Evolutionary conservation across 768 basidiomycete genomes (phyloP).

Genomic region (Sporobolomyces pararoseus): DNA sequence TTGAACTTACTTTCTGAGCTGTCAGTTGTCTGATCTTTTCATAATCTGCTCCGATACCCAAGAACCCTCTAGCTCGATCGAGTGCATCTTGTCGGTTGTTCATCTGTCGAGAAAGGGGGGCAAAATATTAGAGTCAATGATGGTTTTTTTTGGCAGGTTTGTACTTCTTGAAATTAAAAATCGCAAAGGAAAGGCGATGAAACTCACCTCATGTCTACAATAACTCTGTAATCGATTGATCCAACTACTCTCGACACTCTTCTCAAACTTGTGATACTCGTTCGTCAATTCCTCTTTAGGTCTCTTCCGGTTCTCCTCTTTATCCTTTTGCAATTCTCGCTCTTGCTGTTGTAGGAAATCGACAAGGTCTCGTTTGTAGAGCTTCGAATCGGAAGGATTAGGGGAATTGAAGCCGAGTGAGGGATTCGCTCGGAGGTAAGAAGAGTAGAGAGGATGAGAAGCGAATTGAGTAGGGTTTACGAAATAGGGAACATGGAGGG

Average conservation of each 20-base stretch:
- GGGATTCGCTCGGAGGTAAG: constrained; percentile 20
- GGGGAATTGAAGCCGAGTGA: constrained; percentile 11
- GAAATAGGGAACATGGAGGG: constrained; percentile 70
- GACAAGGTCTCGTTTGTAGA: constrained; percentile 12
- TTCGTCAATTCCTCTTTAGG: background rate
- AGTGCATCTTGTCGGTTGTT: constrained; percentile 67
- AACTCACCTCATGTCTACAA: constrained; percentile 62
- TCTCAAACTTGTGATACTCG: constrained; percentile 21
- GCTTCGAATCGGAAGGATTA: background rate
- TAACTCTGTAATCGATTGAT: constrained; percentile 58
- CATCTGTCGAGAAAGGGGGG: background rate
- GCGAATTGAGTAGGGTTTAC: constrained; percentile 74
- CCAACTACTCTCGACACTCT: constrained; percentile 29
- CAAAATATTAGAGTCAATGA: too few species aligned
- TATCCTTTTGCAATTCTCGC: background rate
- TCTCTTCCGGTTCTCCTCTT: background rate
- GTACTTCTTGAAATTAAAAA: too few species aligned
- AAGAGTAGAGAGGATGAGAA: constrained; percentile 63
- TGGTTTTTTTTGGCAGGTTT: too few species aligned
- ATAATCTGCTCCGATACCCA: constrained; percentile 48
- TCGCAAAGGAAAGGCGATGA: background rate
- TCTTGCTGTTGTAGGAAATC: background rate
- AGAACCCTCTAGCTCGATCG: constrained; percentile 74
- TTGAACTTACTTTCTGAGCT: constrained; percentile 7
- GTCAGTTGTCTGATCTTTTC: constrained; percentile 10